Base-by-base conservation (phyloP, 306 rosid genomes). In the Delonix regia region DNA sequence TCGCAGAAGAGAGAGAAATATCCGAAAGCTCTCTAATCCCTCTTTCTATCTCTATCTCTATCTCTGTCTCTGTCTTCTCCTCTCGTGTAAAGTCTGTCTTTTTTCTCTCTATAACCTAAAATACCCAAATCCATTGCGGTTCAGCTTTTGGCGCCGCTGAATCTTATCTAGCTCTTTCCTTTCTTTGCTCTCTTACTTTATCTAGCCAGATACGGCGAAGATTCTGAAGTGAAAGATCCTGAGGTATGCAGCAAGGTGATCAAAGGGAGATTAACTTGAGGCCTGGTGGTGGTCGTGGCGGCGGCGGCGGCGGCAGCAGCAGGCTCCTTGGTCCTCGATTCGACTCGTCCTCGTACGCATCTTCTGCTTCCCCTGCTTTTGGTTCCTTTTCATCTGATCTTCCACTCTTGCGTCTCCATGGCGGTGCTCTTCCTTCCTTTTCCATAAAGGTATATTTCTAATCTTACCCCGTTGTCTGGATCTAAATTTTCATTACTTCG, bases 171-270 rank as follows among this genome's bases (percentile, higher is more conserved):
- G n/a, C 11, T 19, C 16, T 55, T 0, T 19, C 24, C 2, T 1
- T 71, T 21, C 0, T 3, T 16, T 9, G 9, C 64, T 78, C 44
- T 38, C 19, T 28, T 62, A 72, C 60, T 44, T 4, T 25, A 16
- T 24, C 64, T 19, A 55, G 81, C 77, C 81, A 44, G 60, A 75
- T 87, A 81, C 91, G 89, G 82, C 85, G 66, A 70, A 78, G 79
- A 76, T 84, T 78, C 78, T 64, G 52, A 75, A 74, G 84, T 77
- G 80, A 61, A 62, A 89, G 87, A 88, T 91, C 83, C 83, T 62
- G 90, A 92, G 99, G 90, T 90, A 96, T 96, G 99, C 99, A 93
- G 97, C 96, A 93, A 83, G 88, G 89, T 93, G 98, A 93, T 91
- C 97, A 88, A 78, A 84, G 89, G 85, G 87, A 80, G 62, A 74